A percentile compares a stretch with the other conserved stretches of the same genome.
Conservation (phyloP, 257 asterid species). For the Solanum paucissectum region DNA sequence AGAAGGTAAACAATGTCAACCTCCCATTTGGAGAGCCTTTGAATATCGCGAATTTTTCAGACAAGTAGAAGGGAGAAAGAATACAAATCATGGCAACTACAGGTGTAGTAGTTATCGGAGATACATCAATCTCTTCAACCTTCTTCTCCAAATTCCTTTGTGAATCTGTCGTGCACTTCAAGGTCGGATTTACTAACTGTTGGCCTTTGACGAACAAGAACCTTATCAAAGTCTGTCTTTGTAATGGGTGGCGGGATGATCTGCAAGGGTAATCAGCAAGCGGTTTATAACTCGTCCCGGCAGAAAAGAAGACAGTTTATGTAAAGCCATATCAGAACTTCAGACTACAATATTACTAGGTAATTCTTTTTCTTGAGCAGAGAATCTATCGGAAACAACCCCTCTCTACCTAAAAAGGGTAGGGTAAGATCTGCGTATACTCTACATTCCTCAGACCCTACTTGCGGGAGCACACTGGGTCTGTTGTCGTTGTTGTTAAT, state of each 20-base stretch:
- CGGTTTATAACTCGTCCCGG: background rate
- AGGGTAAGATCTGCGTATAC: background rate
- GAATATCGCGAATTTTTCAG: background rate
- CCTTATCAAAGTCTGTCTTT: constrained; percentile 82
- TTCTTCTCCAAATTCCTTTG: constrained; percentile 93
- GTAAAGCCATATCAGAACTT: background rate
- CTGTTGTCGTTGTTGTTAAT: background rate
- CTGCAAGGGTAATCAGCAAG: constrained; percentile 23
- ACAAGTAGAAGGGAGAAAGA: background rate
- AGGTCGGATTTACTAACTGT: constrained; percentile 95
- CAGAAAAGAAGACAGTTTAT: background rate
- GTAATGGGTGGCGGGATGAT: constrained; percentile 89
- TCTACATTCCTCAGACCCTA: background rate
- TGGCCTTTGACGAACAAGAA: constrained; percentile 80
- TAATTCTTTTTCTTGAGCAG: background rate
- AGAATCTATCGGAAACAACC: background rate
- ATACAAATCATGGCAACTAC: background rate
- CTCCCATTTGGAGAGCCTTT: background rate
- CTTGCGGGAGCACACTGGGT: background rate
- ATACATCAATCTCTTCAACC: constrained; percentile 42
- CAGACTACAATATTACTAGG: background rate
- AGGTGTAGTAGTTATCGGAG: constrained; percentile 31
- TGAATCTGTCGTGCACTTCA: constrained; percentile 85
- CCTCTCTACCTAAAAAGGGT: background rate
- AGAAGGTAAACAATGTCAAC: background rate